Base-by-base conservation (phyloP, 164 flowering plant species). In the Paratinospora sagittata region DNA sequence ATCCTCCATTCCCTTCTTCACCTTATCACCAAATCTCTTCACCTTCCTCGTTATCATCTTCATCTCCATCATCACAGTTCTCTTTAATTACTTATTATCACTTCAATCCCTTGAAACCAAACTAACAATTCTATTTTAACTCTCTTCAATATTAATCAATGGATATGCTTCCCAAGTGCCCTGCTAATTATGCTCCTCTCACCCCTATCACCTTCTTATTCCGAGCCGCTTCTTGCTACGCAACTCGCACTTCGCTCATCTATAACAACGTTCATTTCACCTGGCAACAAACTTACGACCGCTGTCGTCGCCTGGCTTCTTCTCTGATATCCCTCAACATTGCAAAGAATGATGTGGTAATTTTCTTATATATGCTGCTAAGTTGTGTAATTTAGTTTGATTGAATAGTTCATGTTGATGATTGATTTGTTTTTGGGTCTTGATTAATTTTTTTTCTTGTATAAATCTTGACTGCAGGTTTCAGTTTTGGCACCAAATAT, bases 401-500 rank as follows among this genome's bases (percentile, higher is more conserved):
- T n/a, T n/a, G n/a, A n/a, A n/a, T n/a, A n/a, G n/a, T n/a, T n/a
- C n/a, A n/a, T n/a, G n/a, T n/a, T n/a, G n/a, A n/a, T n/a, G n/a
- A n/a, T n/a, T n/a, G n/a, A n/a, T n/a, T n/a, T n/a, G n/a, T n/a
- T n/a, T n/a, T n/a, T n/a, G n/a, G n/a, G n/a, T n/a, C n/a, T n/a
- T n/a, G n/a, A 24, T 36, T 10, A 19, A 39, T 41, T 43, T 45
- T 27, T 45, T 47, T 45, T n/a, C 55, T 47, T 57, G 27, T 60
- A 3, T 16, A 3, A 14, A n/a, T 61, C 14, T 41, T 60, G 19
- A 65, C 16, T 41, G 5, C 73, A 90, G 93, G 97, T 94, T 0
- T 92, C 98, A 0, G 94, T 94, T 2, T 70, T 94, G 76, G 91
- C 98, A 12, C 98, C 98, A 1, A 94, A 95, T 23, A 67, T 88